phyloP scores from a whole-genome alignment of 148 eudicot species.

The Gaultheria prostrata region DNA sequence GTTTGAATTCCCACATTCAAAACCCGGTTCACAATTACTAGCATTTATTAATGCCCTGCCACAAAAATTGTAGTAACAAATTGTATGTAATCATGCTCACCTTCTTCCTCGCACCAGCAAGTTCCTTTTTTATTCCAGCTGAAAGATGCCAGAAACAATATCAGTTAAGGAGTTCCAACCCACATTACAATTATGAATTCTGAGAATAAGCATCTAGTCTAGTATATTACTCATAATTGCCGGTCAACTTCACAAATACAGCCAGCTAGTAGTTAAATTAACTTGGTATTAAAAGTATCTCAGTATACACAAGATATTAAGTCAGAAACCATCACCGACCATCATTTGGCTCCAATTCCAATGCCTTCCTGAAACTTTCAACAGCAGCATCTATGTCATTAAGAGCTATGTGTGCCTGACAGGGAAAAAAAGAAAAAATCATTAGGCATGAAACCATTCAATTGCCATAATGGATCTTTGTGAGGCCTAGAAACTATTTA shows the following conservation, averaged over 20 bases:
- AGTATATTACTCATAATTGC: background rate
- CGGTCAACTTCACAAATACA: background rate
- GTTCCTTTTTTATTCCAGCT: conserved; percentile 65
- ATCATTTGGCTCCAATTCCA: conserved; percentile 81
- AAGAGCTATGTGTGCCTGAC: conserved; percentile 80
- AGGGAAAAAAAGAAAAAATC: background rate
- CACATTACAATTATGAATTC: background rate
- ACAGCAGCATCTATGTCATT: conserved; percentile 87
- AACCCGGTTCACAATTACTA: conserved; percentile 4
- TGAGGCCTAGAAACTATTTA: background rate
- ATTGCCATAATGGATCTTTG: background rate
- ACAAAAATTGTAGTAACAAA: background rate
- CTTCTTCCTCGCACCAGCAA: conserved; percentile 71
- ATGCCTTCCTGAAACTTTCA: conserved; percentile 75
- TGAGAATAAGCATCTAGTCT: background rate
- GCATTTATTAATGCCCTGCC: background rate
- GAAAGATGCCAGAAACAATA: conserved; percentile 8
- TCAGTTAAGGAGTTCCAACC: background rate
- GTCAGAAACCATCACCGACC: conserved; percentile 38
- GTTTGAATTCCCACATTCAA: conserved; percentile 17
- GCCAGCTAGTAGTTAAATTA: background rate
- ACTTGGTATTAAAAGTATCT: background rate
- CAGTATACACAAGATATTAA: background rate
- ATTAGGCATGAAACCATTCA: background rate
- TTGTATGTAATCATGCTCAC: conserved; percentile 23